Evolutionary conservation across 345 rosid species (phyloP), one percentile per base, ranked within the genome.

Genomic region (Moringa oleifera): DNA sequence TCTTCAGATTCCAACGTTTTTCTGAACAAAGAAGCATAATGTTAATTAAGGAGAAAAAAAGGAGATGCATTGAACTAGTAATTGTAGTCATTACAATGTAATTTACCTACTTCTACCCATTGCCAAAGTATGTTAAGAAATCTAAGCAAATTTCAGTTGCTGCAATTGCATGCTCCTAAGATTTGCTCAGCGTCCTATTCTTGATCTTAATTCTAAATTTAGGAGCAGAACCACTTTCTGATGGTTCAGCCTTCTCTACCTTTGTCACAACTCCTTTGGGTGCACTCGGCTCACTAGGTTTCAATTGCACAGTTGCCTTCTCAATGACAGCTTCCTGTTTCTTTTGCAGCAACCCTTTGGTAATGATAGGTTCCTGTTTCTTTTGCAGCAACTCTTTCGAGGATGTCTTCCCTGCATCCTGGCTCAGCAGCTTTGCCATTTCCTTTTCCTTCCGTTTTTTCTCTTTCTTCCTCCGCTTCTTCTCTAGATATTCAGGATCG

Each of bases 401-500:
- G 18, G 83, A 23, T 23, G 63, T 64, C 60, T 76, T 62, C 60
- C 75, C 78, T 13, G 64, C 67, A 20, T 79, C 79, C 8, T 75
- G 71, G 23, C 67, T 69, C 65, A 78, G 68, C 65, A 83, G 75
- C 87, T 83, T 89, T 0, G 88, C 76, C 67, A 85, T 60, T 68
- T 85, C 97, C 71, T 91, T 94, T 68, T 88, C 92, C 74, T 77
- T 93, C 31, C 72, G 78, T 73, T 81, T 88, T 74, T 81, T 90
- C 84, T 94, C 97, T 70, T 90, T 88, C 81, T 90, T 94, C 69
- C 81, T 59, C 31, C 95, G 79, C 75, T 90, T 94, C 72, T 71
- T 74, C 70, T 94, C 97, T 65, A 68, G 18, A 71, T 93, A 86
- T 63, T 68, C 89, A 0, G 88, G 97, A 68, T 89, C 79, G 28